Evolutionary conservation across 805 yeast species (phyloP), one percentile per base, ranked within the genome.

Genomic region (Starmerella geochares): DNA sequence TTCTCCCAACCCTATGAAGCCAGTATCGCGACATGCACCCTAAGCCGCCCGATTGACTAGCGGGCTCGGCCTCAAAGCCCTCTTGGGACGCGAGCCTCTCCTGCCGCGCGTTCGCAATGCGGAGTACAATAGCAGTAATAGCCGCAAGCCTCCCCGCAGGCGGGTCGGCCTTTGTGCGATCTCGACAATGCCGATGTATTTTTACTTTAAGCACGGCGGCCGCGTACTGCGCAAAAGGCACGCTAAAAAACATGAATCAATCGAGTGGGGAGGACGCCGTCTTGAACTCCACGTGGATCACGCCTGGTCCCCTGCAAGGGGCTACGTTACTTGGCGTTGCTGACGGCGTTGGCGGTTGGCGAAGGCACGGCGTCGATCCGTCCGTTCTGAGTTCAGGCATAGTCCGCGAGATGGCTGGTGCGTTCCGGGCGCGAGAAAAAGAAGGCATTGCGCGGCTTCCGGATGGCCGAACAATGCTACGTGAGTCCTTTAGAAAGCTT

Each of bases 281-380:
- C 16, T 27, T 57, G 11, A 32, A 28, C 16, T 19, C 46, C 8
- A 54, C 55, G 7, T 56, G 59, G 60, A 54, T 51, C 36, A 47
- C 49, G 4, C 59, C 60, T 3, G 60, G 60, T 6, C 46, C 55
- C 7, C 17, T 38, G 17, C 56, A 51, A 43, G 58, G 57, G 5
- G 46, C 56, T 5, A 21, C 55, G 4, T 58, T 65, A 3, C 36
- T 65, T 1, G 68, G 64, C 3, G 68, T 66, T 14, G 67, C 96
- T 5, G 98, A 90, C 67, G 98, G 98, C 13, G 97, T 92, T 3
- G 97, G 97, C 14, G 97, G 97, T 3, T 90, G 97, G 96, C 77
- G 84, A 1, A 92, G 85, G 53, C 81, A 84, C 42, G 96, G 96
- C 0, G 83, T 79, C 59, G 96, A 90, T 64, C 84, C 95, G 1